These are phyloP conservation scores for Trametes gibbosa DNA, from an alignment of 768 basidiomycete species.

Conservation along the genomic window DNA sequence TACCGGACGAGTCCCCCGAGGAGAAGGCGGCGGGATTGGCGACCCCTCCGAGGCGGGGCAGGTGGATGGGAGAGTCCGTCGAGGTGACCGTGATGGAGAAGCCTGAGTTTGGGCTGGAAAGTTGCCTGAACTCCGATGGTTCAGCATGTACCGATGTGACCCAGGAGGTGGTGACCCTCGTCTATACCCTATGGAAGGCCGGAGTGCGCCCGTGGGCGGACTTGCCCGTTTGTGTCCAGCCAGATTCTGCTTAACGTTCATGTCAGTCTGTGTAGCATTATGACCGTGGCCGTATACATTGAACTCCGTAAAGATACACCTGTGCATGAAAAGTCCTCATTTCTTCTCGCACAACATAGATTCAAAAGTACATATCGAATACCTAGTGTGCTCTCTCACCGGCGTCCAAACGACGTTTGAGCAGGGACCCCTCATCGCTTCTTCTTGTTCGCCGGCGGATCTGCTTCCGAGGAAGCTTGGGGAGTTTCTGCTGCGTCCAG, in stretches of 20 bases:
- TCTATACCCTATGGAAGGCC: not conserved
- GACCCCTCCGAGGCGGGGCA: not conserved
- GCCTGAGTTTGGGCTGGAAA: too few relatives aligned
- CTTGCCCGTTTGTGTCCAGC: not conserved
- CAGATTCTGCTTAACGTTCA: not conserved
- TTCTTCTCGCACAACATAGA: not conserved
- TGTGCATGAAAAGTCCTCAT: not conserved
- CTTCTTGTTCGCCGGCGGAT: conserved; percentile 16
- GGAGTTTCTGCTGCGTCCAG: conserved; percentile 29
- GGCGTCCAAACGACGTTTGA: too few relatives aligned
- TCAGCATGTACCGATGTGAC: conserved; percentile 3
- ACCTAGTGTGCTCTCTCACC: too few relatives aligned
- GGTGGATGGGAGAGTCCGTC: conserved; percentile 7
- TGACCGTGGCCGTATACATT: not conserved
- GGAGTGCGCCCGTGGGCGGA: not conserved
- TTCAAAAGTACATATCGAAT: not conserved
- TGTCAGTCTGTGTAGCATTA: not conserved
- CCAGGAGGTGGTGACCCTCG: not conserved
- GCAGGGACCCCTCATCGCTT: conserved; percentile 15
- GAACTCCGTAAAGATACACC: not conserved
- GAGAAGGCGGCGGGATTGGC: not conserved
- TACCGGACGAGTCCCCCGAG: not conserved
- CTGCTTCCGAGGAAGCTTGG: conserved; percentile 2
- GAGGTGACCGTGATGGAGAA: not conserved
- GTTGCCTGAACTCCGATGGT: not conserved